Percentiles rank a stretch among this genome's conserved stretches.
phyloP scores from a whole-genome alignment of 2,329 filamentous ascomycete species.

The Penicillium sclerotiorum region DNA sequence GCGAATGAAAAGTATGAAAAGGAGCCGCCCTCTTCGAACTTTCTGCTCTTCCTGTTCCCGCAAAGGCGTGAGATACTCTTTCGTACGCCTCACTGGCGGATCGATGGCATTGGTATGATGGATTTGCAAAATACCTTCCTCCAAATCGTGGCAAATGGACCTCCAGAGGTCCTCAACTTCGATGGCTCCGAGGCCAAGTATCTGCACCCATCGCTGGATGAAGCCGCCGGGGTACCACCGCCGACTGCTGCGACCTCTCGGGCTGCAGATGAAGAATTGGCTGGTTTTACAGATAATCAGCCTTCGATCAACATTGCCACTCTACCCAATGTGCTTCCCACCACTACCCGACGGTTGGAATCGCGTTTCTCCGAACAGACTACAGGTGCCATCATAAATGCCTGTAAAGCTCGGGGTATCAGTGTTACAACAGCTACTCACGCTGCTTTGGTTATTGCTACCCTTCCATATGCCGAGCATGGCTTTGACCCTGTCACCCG shows the following conservation, averaged over 20 bases:
- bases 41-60: background rate
- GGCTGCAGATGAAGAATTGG: background rate
- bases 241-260: background rate
- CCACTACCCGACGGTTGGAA: too few relatives aligned
- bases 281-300: background rate
- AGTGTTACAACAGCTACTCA: too few relatives aligned
- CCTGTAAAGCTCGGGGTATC: too few relatives aligned
- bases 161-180: background rate
- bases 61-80: background rate
- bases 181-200: background rate
- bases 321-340: too few relatives aligned
- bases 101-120: background rate
- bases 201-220: background rate
- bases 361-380: too few relatives aligned
- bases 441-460: too few relatives aligned
- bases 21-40: background rate
- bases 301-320: background rate
- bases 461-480: too few relatives aligned
- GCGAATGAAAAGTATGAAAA: background rate
- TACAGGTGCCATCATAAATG: too few relatives aligned
- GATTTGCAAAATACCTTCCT: background rate
- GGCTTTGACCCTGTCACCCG: too few relatives aligned
- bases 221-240: background rate
- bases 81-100: background rate
- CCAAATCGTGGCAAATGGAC: background rate